phyloP scores from a whole-genome alignment of 345 rosid species.

The Salix exigua region DNA sequence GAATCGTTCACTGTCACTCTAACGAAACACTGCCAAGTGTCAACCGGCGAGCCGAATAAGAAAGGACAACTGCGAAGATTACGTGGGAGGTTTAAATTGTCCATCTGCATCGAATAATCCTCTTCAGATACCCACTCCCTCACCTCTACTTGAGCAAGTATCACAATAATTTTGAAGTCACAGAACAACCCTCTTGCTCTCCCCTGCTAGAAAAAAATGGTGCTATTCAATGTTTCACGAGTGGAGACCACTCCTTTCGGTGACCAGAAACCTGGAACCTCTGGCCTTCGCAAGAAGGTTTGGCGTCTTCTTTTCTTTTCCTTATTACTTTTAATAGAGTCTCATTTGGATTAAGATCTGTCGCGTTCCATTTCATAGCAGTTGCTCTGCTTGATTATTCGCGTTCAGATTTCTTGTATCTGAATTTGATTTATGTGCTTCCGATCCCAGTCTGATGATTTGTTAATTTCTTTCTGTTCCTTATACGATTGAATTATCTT shows the following conservation, averaged over 20 bases:
- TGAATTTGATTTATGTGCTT: neutral
- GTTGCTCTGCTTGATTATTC: neutral
- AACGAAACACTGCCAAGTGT: neutral
- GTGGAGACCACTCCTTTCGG: constrained; percentile 66
- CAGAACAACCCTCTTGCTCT: neutral
- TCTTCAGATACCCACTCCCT: neutral
- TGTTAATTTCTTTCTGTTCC: neutral
- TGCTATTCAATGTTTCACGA: constrained; percentile 54
- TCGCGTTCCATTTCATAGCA: neutral
- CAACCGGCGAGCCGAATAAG: neutral
- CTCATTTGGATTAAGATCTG: neutral
- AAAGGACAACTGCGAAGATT: neutral
- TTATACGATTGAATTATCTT: neutral
- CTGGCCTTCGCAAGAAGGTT: constrained; percentile 99
- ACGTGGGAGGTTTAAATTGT: neutral
- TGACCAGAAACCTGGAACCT: constrained; percentile 98
- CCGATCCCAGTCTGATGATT: neutral
- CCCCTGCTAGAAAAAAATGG: constrained; percentile 29
- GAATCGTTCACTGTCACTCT: neutral
- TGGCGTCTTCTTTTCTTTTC: neutral
- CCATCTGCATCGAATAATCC: neutral
- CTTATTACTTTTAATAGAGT: neutral
- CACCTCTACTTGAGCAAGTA: neutral
- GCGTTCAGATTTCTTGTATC: neutral
- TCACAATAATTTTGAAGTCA: neutral